Evolutionary conservation across 768 basidiomycete genomes (phyloP).

Genomic region (Trametopsis cervina): DNA sequence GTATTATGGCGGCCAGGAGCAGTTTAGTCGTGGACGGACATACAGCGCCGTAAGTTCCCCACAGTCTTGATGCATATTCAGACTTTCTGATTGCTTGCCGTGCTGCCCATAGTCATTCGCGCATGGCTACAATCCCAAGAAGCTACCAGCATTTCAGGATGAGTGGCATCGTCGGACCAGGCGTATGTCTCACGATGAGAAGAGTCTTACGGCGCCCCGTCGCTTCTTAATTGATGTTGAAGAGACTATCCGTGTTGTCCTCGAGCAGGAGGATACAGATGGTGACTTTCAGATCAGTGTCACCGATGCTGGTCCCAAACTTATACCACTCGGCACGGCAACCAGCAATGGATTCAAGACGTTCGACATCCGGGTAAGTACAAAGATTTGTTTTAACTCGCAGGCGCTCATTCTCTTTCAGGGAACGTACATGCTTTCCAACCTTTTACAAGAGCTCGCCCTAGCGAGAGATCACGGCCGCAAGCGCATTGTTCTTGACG

Average conservation of each 20-base stretch:
- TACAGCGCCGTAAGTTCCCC: slow-evolving; percentile 68
- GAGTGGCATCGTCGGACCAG: slow-evolving; percentile 69
- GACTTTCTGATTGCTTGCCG: background rate
- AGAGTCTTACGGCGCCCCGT: slow-evolving; percentile 68
- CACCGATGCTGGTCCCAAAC: slow-evolving; percentile 94
- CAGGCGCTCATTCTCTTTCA: slow-evolving; percentile 24
- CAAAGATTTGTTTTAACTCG: background rate
- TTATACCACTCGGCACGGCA: slow-evolving; percentile 92
- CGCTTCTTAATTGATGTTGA: slow-evolving; percentile 97
- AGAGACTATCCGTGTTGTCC: slow-evolving; percentile 91
- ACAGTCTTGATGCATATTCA: background rate
- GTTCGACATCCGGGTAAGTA: slow-evolving; percentile 84
- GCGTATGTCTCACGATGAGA: slow-evolving; percentile 91
- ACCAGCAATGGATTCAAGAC: slow-evolving; percentile 98
- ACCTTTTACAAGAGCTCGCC: slow-evolving; percentile 96
- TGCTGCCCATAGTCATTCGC: slow-evolving; percentile 16
- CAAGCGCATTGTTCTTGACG: slow-evolving; percentile 97
- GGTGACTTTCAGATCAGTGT: slow-evolving; percentile 95
- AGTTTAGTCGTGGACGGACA: slow-evolving; percentile 76
- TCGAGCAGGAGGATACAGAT: slow-evolving; percentile 98
- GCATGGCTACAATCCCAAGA: slow-evolving; percentile 53
- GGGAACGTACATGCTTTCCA: slow-evolving; percentile 99
- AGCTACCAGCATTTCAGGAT: slow-evolving; percentile 66
- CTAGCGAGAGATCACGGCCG: slow-evolving; percentile 91
- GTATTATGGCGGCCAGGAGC: slow-evolving; percentile 79